A percentile compares a stretch with the other conserved stretches of the same genome.
Evolutionary conservation across 2,329 filamentous ascomycete genomes (phyloP).

Genomic region (Immersiporthe knoxdaviesiana): DNA sequence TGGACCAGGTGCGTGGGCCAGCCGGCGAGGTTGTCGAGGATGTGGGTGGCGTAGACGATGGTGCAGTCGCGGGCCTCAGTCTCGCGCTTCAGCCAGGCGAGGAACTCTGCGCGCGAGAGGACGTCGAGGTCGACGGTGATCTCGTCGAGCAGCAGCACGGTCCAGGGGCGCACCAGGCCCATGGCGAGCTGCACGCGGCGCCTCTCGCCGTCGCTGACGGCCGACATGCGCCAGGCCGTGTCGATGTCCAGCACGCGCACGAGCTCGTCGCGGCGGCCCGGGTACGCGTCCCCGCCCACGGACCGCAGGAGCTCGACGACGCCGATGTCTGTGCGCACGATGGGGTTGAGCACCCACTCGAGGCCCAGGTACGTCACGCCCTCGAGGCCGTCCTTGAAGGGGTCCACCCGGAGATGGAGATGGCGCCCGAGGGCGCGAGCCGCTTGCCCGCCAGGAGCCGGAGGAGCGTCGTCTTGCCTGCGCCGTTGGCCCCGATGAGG

Average conservation of each 20-base stretch:
- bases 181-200: constrained; percentile 93
- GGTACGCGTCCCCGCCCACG: constrained; percentile 84
- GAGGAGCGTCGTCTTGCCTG: constrained; percentile 95
- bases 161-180: constrained; percentile 91
- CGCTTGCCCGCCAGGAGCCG: constrained; percentile 94
- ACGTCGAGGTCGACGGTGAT: constrained; percentile 97
- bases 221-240: constrained; percentile 90
- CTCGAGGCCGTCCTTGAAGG: constrained; percentile 86
- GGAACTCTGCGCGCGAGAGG: constrained; percentile 80
- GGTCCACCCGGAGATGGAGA: constrained; percentile 84
- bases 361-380: constrained; percentile 96
- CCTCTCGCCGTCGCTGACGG: constrained; percentile 90
- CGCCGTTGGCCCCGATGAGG: constrained; percentile 94
- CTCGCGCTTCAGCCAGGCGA: constrained; percentile 84
- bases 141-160: constrained; percentile 87
- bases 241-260: constrained; percentile 91
- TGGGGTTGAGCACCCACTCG: constrained; percentile 97
- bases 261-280: constrained; percentile 82
- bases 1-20: constrained; percentile 97
- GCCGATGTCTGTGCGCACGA: constrained; percentile 93
- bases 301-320: constrained; percentile 82
- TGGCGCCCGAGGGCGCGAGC: constrained; percentile 75
- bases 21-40: constrained; percentile 88
- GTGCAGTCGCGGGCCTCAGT: constrained; percentile 82
- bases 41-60: constrained; percentile 97